Percentiles rank a stretch among this genome's conserved stretches.
phyloP scores from a whole-genome alignment of 768 basidiomycete genomes.

The Melanogaster broomeanus region DNA sequence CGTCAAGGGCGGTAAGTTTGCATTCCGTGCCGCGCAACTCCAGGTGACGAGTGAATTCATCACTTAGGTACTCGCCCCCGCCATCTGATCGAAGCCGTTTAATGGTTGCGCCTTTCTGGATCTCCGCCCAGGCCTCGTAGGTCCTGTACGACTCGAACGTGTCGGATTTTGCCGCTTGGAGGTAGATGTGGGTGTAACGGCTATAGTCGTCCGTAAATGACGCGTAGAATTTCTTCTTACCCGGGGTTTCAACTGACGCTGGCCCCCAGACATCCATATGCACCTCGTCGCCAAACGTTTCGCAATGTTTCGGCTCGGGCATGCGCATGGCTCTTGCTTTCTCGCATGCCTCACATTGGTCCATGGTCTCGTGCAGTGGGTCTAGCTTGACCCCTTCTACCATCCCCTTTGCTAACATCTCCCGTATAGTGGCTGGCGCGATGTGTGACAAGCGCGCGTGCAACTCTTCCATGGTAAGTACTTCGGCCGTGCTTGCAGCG shows the following conservation, averaged over 20 bases:
- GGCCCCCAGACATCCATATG: constrained; percentile 33
- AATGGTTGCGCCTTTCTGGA: neutral
- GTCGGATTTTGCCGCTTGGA: too few species aligned
- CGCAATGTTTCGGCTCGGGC: neutral
- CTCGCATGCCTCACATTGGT: constrained; percentile 4
- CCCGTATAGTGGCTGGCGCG: neutral
- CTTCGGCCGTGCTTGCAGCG: neutral
- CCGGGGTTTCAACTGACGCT: constrained; percentile 11
- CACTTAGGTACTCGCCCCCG: neutral
- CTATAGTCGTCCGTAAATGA: constrained; percentile 19
- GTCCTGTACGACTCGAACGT: neutral
- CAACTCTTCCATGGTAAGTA: neutral
- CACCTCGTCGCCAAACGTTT: too few species aligned
- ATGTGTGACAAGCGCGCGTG: neutral
- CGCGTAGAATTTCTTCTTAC: constrained; percentile 26
- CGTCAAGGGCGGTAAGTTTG: too few species aligned
- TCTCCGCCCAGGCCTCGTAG: neutral
- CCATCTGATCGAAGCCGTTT: neutral
- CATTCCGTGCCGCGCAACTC: neutral
- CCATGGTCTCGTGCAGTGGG: neutral
- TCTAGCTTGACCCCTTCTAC: neutral
- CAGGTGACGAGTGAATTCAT: neutral
- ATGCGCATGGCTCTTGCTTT: constrained; percentile 5
- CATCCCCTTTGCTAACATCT: neutral
- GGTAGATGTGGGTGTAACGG: too few species aligned